phyloP scores from a whole-genome alignment of 257 asterid genomes.

The Penstemon newberryi region DNA sequence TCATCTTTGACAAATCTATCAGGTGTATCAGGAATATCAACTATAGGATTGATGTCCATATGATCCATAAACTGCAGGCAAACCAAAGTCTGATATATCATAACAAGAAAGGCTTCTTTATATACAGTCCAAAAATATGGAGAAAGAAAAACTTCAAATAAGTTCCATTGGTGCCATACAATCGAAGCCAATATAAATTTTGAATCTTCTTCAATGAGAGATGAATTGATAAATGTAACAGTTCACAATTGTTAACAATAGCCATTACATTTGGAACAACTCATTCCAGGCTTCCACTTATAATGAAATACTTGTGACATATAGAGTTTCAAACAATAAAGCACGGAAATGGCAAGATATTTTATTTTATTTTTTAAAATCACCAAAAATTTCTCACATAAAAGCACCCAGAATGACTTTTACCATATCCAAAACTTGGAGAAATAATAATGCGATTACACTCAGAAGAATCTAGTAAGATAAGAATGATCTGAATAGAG shows the following conservation, averaged over 20 bases:
- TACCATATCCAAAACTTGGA: background rate
- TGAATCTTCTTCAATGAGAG: background rate
- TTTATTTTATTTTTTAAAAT: too few relatives aligned
- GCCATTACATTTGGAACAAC: too few relatives aligned
- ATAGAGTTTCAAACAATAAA: background rate
- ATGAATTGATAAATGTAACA: background rate
- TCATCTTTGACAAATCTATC: conserved; percentile 43
- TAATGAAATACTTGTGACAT: background rate
- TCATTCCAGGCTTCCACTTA: too few relatives aligned
- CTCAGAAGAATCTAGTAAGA: background rate
- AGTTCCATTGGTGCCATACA: too few relatives aligned
- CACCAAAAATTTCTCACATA: too few relatives aligned
- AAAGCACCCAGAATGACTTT: too few relatives aligned
- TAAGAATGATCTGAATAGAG: background rate
- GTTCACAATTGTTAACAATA: too few relatives aligned
- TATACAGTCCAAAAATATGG: too few relatives aligned
- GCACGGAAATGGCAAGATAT: background rate
- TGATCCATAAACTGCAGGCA: conserved; percentile 61
- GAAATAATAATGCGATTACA: too few relatives aligned
- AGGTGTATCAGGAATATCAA: conserved; percentile 80
- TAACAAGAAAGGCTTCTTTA: too few relatives aligned
- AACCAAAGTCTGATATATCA: background rate
- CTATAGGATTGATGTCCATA: conserved; percentile 47
- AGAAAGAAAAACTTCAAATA: too few relatives aligned
- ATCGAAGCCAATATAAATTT: too few relatives aligned